phyloP scores from a whole-genome alignment of 2,329 filamentous ascomycete species.

The Aaosphaeria pasadenensis region DNA sequence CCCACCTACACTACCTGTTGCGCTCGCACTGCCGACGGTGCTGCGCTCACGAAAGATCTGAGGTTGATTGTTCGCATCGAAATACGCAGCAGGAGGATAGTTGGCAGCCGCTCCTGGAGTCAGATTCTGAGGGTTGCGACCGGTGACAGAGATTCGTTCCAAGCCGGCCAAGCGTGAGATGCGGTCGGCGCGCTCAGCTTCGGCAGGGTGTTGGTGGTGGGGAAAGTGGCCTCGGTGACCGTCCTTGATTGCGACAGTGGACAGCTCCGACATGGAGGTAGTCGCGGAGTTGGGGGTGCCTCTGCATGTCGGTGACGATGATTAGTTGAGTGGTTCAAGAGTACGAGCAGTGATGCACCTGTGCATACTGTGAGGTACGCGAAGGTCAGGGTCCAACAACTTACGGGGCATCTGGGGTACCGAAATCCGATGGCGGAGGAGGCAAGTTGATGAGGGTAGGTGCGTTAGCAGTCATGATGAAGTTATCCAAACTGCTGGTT shows the following conservation, averaged over 20 bases:
- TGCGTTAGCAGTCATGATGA: constrained; percentile 35
- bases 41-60: constrained; percentile 70
- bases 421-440: constrained; percentile 75
- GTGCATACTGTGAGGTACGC: not conserved
- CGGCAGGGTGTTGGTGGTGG: constrained; percentile 66
- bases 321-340: too few species aligned
- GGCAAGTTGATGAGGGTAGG: constrained; percentile 82
- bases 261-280: constrained; percentile 86
- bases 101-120: constrained; percentile 41
- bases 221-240: constrained; percentile 81
- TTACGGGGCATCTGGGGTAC: constrained; percentile 87
- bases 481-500: not conserved
- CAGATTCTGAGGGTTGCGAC: constrained; percentile 49
- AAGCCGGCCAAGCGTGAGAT: constrained; percentile 94
- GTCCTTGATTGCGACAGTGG: constrained; percentile 94
- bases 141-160: constrained; percentile 77
- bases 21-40: constrained; percentile 87
- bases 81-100: constrained; percentile 60
- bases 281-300: constrained; percentile 92
- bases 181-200: constrained; percentile 89
- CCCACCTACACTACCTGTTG: constrained; percentile 73
- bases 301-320: constrained; percentile 44
- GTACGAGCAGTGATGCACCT: too few species aligned
- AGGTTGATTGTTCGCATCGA: constrained; percentile 69
- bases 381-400: constrained; percentile 27